Base-by-base conservation (phyloP, 345 rosid genomes). In the Heritiera littoralis region DNA sequence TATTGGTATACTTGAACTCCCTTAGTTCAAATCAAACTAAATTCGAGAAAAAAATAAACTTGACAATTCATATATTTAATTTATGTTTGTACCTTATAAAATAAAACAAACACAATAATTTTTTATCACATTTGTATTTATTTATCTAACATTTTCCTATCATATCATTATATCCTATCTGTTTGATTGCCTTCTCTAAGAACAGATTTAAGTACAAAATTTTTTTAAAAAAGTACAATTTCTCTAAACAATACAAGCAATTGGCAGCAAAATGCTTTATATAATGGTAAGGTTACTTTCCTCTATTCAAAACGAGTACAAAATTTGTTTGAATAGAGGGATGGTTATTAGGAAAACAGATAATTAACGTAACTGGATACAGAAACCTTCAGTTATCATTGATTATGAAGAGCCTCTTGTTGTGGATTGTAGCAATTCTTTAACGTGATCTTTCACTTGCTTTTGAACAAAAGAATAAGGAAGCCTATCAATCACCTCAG, bases 401-500 rank as follows among this genome's bases (percentile, higher is more conserved):
- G 43, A 17, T 58, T 49, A 38, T 0, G 30, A 76, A 38, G 43
- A 30, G 17, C 46, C 66, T 73, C 77, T 49, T 13, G 10, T 18
- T 32, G 51, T 20, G 12, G 90, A 84, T 83, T 79, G 87, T 77
- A 92, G 85, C 84, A 93, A 80, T 35, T 79, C 82, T 73, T 84
- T 93, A 79, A 93, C 89, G 41, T 83, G 93, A 35, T 70, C 77
- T 86, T 87, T 84, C 6, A 84, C 93, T 81, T 88, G 88, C 68
- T 89, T 81, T 40, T 84, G 80, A 48, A 92, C 55, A 14, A 52
- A 83, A 28, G 86, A 66, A 81, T 84, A 58, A 11, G 92, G 93
- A 40, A 93, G 80, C 77, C 81, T 82, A 2, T 87, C 85, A 15
- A 95, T 88, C 3, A 93, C 93, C 84, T 93, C 97, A 2, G 93